A percentile compares a stretch with the other conserved stretches of the same genome.
These are phyloP conservation scores for Hordeum pubiflorum DNA, from an alignment of 202 grass and related monocot genomes.

Conservation along the genomic window DNA sequence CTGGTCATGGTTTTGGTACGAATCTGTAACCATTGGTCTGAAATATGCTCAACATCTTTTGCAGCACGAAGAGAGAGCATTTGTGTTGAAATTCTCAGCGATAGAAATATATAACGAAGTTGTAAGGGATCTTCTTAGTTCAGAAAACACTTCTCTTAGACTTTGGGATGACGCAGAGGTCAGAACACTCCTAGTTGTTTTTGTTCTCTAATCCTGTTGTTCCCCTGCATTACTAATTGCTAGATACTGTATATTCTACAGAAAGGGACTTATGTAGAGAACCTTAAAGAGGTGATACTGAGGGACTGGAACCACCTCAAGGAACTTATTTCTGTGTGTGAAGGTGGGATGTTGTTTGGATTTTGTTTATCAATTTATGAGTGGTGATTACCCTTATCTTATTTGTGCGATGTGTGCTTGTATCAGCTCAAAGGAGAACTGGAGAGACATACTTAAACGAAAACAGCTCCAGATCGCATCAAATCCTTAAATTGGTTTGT, in stretches of 20 bases:
- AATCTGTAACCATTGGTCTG: not conserved
- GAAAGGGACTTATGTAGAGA: constrained; percentile 87
- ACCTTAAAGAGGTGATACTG: constrained; percentile 69
- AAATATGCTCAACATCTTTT: not conserved
- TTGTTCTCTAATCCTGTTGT: not conserved
- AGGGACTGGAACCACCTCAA: constrained; percentile 82
- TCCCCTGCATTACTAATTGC: constrained; percentile 10
- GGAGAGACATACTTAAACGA: constrained; percentile 95
- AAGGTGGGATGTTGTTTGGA: constrained; percentile 50
- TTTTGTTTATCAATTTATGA: constrained; percentile 19
- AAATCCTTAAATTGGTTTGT: constrained; percentile 89
- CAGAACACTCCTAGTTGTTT: constrained; percentile 12
- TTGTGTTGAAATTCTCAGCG: constrained; percentile 90
- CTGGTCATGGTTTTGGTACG: not conserved
- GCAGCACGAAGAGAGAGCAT: constrained; percentile 92
- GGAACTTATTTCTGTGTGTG: constrained; percentile 83
- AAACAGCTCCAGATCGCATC: constrained; percentile 98
- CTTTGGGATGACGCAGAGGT: constrained; percentile 93
- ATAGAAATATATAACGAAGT: constrained; percentile 97
- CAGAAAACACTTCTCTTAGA: constrained; percentile 65
- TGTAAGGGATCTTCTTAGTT: constrained; percentile 81
- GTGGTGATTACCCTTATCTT: constrained; percentile 15
- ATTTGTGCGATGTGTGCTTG: constrained; percentile 29
- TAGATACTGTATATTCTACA: constrained; percentile 36
- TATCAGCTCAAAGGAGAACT: constrained; percentile 77